Conservation (phyloP, 2,329 filamentous ascomycete genomes). For the Penicillium sclerotigenum region DNA sequence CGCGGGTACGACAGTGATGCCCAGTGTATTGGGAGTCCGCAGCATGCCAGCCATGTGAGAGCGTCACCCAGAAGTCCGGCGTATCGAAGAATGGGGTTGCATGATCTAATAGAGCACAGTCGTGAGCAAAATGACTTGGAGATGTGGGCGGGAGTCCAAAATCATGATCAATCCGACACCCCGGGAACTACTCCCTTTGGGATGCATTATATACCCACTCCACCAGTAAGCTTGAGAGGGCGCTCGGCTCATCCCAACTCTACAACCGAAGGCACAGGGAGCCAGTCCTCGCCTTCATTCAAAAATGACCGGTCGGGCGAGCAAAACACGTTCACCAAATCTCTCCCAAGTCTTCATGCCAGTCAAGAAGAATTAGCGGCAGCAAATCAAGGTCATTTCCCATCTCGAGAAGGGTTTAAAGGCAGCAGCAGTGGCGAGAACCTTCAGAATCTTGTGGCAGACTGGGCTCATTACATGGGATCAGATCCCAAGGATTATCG, state of each 20-base stretch:
- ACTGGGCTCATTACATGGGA: conserved; percentile 15
- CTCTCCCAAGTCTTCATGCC: conserved; percentile 9
- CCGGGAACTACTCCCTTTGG: conserved; percentile 13
- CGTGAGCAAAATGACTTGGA: conserved; percentile 18
- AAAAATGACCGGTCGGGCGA: neutral
- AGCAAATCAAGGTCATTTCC: neutral
- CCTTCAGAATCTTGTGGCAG: conserved; percentile 3
- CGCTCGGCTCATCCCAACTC: neutral
- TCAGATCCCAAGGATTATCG: conserved; percentile 1
- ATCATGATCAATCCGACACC: neutral
- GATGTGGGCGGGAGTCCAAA: conserved; percentile 1
- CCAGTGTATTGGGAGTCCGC: conserved; percentile 37
- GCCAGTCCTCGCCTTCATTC: neutral
- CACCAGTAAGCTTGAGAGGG: conserved; percentile 10
- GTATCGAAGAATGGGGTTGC: conserved; percentile 13
- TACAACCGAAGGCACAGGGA: neutral
- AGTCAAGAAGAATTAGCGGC: neutral
- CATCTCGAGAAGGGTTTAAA: neutral
- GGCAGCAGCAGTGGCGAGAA: neutral
- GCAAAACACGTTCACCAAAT: conserved; percentile 1
- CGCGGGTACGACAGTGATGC: conserved; percentile 44
- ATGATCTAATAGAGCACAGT: conserved; percentile 21
- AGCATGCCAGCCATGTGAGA: conserved; percentile 12
- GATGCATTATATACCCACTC: conserved; percentile 18
- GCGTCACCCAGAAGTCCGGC: conserved; percentile 8